Evolutionary conservation across 2,329 filamentous ascomycete species (phyloP), one percentile per base, ranked within the genome.

Genomic region (Alternaria alternata): DNA sequence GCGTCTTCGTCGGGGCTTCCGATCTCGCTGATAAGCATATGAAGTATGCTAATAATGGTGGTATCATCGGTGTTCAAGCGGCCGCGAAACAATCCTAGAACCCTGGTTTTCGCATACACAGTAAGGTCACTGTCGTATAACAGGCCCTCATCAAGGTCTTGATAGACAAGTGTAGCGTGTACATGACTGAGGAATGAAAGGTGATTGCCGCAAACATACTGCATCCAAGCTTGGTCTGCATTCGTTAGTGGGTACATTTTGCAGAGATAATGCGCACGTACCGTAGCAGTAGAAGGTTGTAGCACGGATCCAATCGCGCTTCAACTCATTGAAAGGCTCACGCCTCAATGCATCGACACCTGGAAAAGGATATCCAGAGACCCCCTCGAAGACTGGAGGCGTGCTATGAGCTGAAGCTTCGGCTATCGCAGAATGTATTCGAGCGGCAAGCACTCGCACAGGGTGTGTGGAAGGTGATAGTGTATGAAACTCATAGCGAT

Each of bases 181-280:
- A 76, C 68, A 52, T 77, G 74, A 38, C 74, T 73, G n/a, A 78
- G 67, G 30, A 77, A 74, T 2, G 73, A 74, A 54, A 75, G 69
- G 28, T 54, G 68, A 32, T 68, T 69, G 46, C 63, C 62, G 64
- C 74, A 78, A 6, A 77, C 53, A 18, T 59, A 57, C 22, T 65
- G 65, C 69, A 77, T 70, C 73, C 74, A 75, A n/a, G 58, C 22
- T 41, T 57, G 57, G 41, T 73, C 72, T 71, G 24, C 14, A 18
- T 26, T 22, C 32, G 18, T 68, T 18, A 70, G 64, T 32, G 32
- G 5, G 24, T 24, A 28, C 34, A 32, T 20, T 6, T 9, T 9
- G 3, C 6, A 32, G 30, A 2, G 18, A 18, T 6, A 30, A 9
- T 16, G 11, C 4, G 14, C 2, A 60, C 64, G 32, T 51, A 75